phyloP scores from a whole-genome alignment of 2,329 filamentous ascomycete species.

The Rutstroemia sp. region DNA sequence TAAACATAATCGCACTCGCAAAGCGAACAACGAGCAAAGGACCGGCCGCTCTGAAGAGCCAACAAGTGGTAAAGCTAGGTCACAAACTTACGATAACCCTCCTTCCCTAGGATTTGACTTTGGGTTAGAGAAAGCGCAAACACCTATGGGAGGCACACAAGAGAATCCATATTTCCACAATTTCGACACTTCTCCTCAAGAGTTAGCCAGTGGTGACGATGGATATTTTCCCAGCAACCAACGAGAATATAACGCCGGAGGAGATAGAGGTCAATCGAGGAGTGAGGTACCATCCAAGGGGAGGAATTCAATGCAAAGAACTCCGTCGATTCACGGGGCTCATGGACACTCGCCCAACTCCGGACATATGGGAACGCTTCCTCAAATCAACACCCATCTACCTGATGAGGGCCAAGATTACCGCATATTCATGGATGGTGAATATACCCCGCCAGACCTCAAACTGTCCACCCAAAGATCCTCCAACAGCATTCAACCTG shows the following conservation, averaged over 20 bases:
- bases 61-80: not conserved
- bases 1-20: not conserved
- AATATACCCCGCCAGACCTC: not conserved
- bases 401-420: not conserved
- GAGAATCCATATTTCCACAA: not conserved
- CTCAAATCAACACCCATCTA: not conserved
- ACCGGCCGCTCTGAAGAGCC: not conserved
- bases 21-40: not conserved
- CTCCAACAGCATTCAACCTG: conserved; percentile 4
- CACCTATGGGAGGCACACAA: not conserved
- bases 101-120: conserved; percentile 7
- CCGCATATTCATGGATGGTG: not conserved
- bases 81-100: not conserved
- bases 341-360: not conserved
- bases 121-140: not conserved
- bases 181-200: conserved; percentile 6
- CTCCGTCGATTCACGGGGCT: conserved; percentile 3
- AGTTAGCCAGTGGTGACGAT: not conserved
- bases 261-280: too few species aligned
- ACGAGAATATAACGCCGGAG: too few species aligned
- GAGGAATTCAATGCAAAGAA: not conserved
- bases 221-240: not conserved
- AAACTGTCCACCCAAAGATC: not conserved
- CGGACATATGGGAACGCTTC: not conserved
- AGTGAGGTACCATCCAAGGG: not conserved